Evolutionary conservation across 2,329 filamentous ascomycete species (phyloP).

Genomic region (Pseudogymnoascus sp.): DNA sequence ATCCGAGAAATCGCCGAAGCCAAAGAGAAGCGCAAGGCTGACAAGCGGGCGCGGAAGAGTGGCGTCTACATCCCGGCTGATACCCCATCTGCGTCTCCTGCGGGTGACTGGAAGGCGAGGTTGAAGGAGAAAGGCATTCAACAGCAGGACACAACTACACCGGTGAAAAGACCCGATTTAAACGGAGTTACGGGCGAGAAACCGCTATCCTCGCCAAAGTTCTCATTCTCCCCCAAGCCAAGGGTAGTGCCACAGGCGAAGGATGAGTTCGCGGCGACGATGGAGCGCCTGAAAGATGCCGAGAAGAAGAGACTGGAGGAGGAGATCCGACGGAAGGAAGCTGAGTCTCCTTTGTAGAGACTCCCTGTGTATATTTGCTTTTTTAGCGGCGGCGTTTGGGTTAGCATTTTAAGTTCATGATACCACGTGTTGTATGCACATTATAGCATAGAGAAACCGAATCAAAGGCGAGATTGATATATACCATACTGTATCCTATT

Average conservation of each 20-base stretch:
- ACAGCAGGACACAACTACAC: constrained; percentile 21
- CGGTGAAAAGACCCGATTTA: constrained; percentile 28
- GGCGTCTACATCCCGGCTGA: constrained; percentile 23
- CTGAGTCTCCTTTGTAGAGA: constrained; percentile 31
- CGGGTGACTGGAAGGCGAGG: constrained; percentile 10
- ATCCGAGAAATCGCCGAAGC: constrained; percentile 35
- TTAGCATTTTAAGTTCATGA: not conserved
- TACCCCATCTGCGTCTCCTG: constrained; percentile 16
- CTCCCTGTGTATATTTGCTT: not conserved
- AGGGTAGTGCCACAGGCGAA: constrained; percentile 15
- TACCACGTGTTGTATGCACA: not conserved
- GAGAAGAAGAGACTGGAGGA: constrained; percentile 46
- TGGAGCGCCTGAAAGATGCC: constrained; percentile 49
- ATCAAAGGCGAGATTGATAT: not conserved
- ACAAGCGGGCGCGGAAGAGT: constrained; percentile 33
- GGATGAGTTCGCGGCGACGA: constrained; percentile 34
- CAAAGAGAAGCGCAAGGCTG: constrained; percentile 28
- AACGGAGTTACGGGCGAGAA: constrained; percentile 32
- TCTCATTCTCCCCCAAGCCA: constrained; percentile 25
- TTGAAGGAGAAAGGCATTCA: constrained; percentile 11
- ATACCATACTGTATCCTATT: not conserved
- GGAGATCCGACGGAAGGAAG: constrained; percentile 41
- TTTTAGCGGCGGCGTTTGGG: constrained; percentile 4
- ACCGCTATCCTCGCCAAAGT: constrained; percentile 29
- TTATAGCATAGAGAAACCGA: not conserved